Evolutionary conservation across 2,329 filamentous ascomycete species (phyloP).

Genomic region (Gaeumannomyces sp.): DNA sequence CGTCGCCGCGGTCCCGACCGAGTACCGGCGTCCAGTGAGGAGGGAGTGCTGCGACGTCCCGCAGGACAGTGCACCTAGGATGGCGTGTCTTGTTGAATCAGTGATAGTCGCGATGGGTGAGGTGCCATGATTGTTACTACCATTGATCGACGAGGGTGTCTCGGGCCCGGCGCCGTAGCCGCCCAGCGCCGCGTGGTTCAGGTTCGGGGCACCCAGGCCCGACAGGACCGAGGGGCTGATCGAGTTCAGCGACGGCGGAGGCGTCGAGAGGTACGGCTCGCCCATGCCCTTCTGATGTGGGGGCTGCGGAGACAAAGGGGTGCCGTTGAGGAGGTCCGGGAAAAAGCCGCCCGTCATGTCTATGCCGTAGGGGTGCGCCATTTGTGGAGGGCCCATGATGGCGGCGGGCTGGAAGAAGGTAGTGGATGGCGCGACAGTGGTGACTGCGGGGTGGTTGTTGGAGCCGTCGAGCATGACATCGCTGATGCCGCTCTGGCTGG

Average conservation of each 20-base stretch:
- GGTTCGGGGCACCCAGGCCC: slow-evolving; percentile 53
- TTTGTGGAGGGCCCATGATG: slow-evolving; percentile 62
- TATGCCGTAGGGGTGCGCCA: slow-evolving; percentile 59
- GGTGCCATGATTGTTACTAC: slow-evolving; percentile 48
- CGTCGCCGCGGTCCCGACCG: slow-evolving; percentile 42
- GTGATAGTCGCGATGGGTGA: slow-evolving; percentile 59
- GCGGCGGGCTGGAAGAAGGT: slow-evolving; percentile 61
- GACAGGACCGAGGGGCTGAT: slow-evolving; percentile 68
- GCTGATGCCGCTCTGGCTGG: slow-evolving; percentile 84
- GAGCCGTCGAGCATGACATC: slow-evolving; percentile 86
- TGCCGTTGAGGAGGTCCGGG: slow-evolving; percentile 66
- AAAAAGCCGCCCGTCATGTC: slow-evolving; percentile 71
- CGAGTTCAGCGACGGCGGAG: slow-evolving; percentile 66
- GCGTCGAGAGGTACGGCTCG: slow-evolving; percentile 74
- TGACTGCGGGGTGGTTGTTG: slow-evolving; percentile 56
- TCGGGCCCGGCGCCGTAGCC: slow-evolving; percentile 61
- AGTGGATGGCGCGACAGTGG: slow-evolving; percentile 41
- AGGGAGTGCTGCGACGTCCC: slow-evolving; percentile 42
- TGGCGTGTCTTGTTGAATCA: slow-evolving; percentile 56
- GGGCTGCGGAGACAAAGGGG: slow-evolving; percentile 72
- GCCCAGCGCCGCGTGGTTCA: slow-evolving; percentile 52
- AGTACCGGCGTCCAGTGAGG: slow-evolving; percentile 58
- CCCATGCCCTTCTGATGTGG: slow-evolving; percentile 65
- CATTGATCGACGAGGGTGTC: slow-evolving; percentile 65
- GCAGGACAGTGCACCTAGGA: slow-evolving; percentile 50